These are phyloP conservation scores for Carex myosuroides DNA, from an alignment of 176 grass and related monocot species.

Conservation along the genomic window DNA sequence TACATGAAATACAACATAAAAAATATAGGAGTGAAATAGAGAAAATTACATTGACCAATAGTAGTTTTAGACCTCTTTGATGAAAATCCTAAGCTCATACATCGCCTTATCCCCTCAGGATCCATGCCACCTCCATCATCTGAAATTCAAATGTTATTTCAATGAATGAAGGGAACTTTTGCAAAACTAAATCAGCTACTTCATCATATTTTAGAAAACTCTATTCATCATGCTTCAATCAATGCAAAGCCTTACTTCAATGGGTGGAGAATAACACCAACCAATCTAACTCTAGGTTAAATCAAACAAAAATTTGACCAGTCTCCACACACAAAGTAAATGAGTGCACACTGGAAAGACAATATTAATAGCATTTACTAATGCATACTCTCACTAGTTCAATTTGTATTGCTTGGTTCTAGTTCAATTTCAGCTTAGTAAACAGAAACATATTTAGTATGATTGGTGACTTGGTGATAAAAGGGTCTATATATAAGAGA, in stretches of 20 bases:
- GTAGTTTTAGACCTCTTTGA: slow-evolving; percentile 91
- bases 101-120: slow-evolving; percentile 73
- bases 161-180: background rate
- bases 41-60: slow-evolving; percentile 82
- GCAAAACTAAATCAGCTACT: background rate
- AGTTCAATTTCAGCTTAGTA: background rate
- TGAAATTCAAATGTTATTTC: slow-evolving; percentile 29
- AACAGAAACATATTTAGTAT: background rate
- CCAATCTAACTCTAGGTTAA: background rate
- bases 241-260: background rate
- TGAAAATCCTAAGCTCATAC: slow-evolving; percentile 97
- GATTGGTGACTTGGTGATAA: background rate
- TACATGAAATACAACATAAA: background rate
- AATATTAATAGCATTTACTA: no score
- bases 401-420: background rate
- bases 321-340: background rate
- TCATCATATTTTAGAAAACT: background rate
- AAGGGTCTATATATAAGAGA: background rate
- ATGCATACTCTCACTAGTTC: no score
- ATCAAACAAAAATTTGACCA: background rate
- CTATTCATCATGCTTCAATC: background rate
- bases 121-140: slow-evolving; percentile 98
- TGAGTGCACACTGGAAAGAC: no score
- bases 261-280: background rate
- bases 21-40: background rate